Evolutionary conservation across 139 green algal species (phyloP), one percentile per base, ranked within the genome.

Genomic region (Pleodorina starrii): DNA sequence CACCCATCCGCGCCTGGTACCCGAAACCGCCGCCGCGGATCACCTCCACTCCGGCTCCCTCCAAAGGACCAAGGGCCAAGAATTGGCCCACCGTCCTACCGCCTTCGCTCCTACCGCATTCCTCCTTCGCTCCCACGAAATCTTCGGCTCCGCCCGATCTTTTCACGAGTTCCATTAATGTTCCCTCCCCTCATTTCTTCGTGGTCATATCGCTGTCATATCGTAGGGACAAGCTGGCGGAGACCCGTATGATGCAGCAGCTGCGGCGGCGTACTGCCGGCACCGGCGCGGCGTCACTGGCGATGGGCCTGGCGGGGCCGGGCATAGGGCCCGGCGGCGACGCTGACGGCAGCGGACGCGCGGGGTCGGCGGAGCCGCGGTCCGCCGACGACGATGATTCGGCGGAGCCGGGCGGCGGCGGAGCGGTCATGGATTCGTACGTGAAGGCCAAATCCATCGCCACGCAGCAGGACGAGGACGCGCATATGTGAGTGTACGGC

Each of bases 201-300:
- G 3, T 12, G 54, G 54, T 12, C 54, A 66, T n/a, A n/a, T n/a
- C n/a, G n/a, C n/a, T n/a, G n/a, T n/a, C 54, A 25, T 66, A 12
- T 5, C 21, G 19, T 63, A 88, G 82, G 32, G 82, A 68, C 66
- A 88, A 80, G 82, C 44, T 88, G 19, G 46, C 63, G 0, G 82
- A 88, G 82, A 88, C 82, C 17, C 66, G 82, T 12, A 10, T 88
- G 44, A 88, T 79, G 66, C 82, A 88, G 66, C 82, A 88, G 66
- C 66, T 88, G 6, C 63, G 82, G 14, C 54, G 54, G 66, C 63
- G 82, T 5, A 50, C 66, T 3, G 82, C 82, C 2, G 82, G 82
- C 63, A 88, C 82, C 0, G 82, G 82, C 35, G 82, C 46, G 3
- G 29, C 27, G 1, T 54, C 82, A 1, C 66, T 88, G 35, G 82